Percentiles rank a stretch among this genome's conserved stretches.
phyloP scores from a whole-genome alignment of 2,329 filamentous ascomycete genomes.

The Aspergillus uvarum region DNA sequence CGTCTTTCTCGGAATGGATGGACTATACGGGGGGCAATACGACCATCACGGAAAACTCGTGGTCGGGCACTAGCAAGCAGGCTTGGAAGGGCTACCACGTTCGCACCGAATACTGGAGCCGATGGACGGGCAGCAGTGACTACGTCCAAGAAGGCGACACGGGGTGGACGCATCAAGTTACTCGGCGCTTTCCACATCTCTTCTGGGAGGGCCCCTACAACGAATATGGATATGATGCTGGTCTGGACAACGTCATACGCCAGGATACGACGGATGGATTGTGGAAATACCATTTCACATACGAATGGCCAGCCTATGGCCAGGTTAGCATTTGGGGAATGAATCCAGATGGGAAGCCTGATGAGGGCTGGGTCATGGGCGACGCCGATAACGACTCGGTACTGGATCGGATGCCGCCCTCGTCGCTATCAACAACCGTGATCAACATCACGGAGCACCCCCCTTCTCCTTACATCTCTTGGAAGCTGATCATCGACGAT shows the following conservation, averaged over 20 bases:
- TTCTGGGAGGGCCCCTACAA: constrained; percentile 63
- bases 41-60: constrained; percentile 49
- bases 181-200: constrained; percentile 59
- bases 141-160: constrained; percentile 61
- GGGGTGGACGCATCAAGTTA: constrained; percentile 34
- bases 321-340: constrained; percentile 67
- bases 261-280: constrained; percentile 46
- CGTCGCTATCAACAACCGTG: constrained; percentile 54
- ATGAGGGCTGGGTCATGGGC: constrained; percentile 58
- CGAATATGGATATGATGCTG: constrained; percentile 61
- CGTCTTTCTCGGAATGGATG: constrained; percentile 58
- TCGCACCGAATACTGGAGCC: constrained; percentile 62
- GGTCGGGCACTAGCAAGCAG: constrained; percentile 58
- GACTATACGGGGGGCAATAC: constrained; percentile 53
- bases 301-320: constrained; percentile 61
- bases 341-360: constrained; percentile 60
- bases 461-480: constrained; percentile 54
- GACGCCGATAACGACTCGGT: constrained; percentile 61
- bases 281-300: constrained; percentile 62
- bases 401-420: constrained; percentile 61
- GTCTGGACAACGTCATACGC: constrained; percentile 54
- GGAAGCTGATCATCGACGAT: constrained; percentile 57
- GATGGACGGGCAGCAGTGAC: constrained; percentile 56
- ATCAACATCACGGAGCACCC: constrained; percentile 60
- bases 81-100: constrained; percentile 61